Conservation (phyloP, 1,139 yeast genomes). For the Yamadazyma jaroonii region DNA sequence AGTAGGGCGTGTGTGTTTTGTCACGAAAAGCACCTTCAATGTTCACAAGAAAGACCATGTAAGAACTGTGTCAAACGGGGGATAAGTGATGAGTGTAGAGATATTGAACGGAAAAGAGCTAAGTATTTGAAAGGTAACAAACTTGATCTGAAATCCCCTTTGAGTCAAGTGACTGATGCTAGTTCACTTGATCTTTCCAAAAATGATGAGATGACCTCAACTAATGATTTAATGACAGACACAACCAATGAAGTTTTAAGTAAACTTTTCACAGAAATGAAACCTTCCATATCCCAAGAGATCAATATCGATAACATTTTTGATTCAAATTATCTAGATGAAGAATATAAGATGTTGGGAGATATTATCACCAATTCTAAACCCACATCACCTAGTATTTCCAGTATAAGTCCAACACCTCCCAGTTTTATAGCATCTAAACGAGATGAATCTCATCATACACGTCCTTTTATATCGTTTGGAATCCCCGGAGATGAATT, state of each 20-base stretch:
- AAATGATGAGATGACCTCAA: background rate
- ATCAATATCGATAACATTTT: constrained; percentile 18
- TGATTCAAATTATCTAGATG: constrained; percentile 45
- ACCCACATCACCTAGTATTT: constrained; percentile 48
- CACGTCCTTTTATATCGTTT: constrained; percentile 43
- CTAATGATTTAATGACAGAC: constrained; percentile 21
- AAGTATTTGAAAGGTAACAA: constrained; percentile 27
- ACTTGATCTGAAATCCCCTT: background rate
- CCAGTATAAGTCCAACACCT: constrained; percentile 3
- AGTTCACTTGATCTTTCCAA: background rate
- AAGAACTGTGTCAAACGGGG: constrained; percentile 64
- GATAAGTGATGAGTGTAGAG: constrained; percentile 52
- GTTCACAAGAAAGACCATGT: constrained; percentile 62
- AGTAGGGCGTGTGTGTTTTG: constrained; percentile 69
- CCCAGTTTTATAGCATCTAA: constrained; percentile 1
- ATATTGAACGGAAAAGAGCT: constrained; percentile 59
- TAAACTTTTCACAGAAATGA: constrained; percentile 16
- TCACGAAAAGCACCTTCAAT: constrained; percentile 69
- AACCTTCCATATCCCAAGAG: constrained; percentile 13
- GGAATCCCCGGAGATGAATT: constrained; percentile 21
- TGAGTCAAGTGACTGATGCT: constrained; percentile 1
- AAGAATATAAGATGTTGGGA: constrained; percentile 59
- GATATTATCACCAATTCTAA: constrained; percentile 50
- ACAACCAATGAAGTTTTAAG: constrained; percentile 39
- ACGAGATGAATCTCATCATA: constrained; percentile 16